Evolutionary conservation across 257 asterid species (phyloP), one percentile per base, ranked within the genome.

Genomic region (Eucommia ulmoides): DNA sequence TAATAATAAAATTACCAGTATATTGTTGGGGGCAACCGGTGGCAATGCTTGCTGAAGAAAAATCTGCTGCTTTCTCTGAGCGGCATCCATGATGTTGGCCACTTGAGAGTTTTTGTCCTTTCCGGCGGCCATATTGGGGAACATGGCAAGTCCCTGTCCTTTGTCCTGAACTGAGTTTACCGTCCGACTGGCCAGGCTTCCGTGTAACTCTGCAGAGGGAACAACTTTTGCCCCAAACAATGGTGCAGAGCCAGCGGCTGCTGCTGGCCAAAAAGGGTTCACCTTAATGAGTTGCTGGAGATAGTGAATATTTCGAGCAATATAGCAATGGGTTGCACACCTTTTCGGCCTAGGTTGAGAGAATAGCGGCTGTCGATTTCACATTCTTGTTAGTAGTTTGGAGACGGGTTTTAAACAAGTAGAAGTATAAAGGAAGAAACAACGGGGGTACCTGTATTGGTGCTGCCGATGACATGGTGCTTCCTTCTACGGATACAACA

Each of bases 311-410:
- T 86, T 87, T 69, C 84, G 65, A 3, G 98, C 98, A 55, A 89
- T 86, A 79, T 75, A 82, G 73, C 84, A 76, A 73, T 89, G 98
- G 0, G 98, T 85, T 1, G 88, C 95, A 50, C 94, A 89, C 24
- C 88, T 68, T 60, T 82, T 80, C 0, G 88, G 91, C 44, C 98
- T 75, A 0, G 94, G 94, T 52, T 82, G 93, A 41, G 93, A 68
- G 64, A 85, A 85, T 19, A 64, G 18, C 8, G 94, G 92, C 96
- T 80, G 84, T 54, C 45, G 8, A 42, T 29, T 29, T 7, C 7
- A 7, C 38, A 5, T 29, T 29, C 38, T 29, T 29, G 38, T 29
- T 29, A 12, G 38, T 29, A 7, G 12, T 29, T 7, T 7, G 38
- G 38, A 12, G 12, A 12, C 38, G 9, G n/a, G n/a, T n/a, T n/a